Evolutionary conservation across 352 stramenopile species (phyloP), one percentile per base, ranked within the genome.

Genomic region (Phytopythium sindhum): DNA sequence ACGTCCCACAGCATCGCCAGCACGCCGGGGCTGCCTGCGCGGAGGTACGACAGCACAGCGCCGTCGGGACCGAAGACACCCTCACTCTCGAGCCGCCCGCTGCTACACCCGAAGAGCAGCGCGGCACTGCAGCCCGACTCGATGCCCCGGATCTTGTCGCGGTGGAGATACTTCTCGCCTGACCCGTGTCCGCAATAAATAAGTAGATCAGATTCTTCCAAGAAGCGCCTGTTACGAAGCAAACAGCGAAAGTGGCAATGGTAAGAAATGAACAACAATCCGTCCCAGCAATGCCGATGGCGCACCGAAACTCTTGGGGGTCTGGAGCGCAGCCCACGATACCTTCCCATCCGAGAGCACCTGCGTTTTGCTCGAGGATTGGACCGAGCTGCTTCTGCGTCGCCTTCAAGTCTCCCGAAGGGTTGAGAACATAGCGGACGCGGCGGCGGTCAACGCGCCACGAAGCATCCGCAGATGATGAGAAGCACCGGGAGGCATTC

Each of bases 1-100:
- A 99, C 97, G 74, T 99, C 97, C 97, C 97, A 99, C 15, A 99
- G 81, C 87, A 99, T 99, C 19, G 92, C 97, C 24, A 99, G 80
- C n/a, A 99, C 97, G 7, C 88, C 95, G 0, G 94, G 91, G 45
- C 93, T 93, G 8, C 96, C 95, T 37, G 90, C 90, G 26, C 76
- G 74, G 19, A 99, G 72, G 72, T 99, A 99, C n/a, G 88, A 88
- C 4, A 98, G 68, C 33, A 96, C 93, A 39, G 98, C 92, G 10
- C 97, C 97, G 66, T 97, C 84, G 10, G 97, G 95, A 59, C 98
- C 96, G 64, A 98, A 99, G 35, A 93, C 75, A 2, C 89, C 87
- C 52, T 94, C 72, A 2, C 63, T 69, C 42, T 92, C 81, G 0
- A 99, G 80, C 44, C 86, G 88, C 8, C 95, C 97, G 70, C 93